Evolutionary conservation across 495 filamentous ascomycete species (phyloP), one percentile per base, ranked within the genome.

Genomic region (Aspergillus leporis): DNA sequence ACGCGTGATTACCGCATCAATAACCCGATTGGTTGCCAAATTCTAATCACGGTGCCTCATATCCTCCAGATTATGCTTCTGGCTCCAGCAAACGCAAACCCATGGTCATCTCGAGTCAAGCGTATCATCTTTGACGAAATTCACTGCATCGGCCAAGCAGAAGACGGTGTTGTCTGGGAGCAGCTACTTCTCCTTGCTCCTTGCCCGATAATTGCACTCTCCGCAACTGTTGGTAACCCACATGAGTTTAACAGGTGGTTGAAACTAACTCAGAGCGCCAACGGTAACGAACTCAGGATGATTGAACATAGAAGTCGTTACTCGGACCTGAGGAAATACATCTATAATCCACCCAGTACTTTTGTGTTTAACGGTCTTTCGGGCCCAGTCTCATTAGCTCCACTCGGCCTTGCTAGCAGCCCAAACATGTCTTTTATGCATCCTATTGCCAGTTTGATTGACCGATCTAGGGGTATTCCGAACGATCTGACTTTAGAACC

Each of bases 111-210:
- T 3, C 71, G 85, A 54, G 77, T 93, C 5, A 87, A 81, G 55
- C 77, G 87, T 14, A 91, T 93, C 63, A 92, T 92, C 36, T 92
- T 92, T 56, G 90, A 93, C 60, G 90, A 92, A 71, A 83, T 92
- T n/a, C 90, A 93, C 67, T 90, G 80, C 16, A 91, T 92, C 55
- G 88, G 89, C 0, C 85, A 91, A 68, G 81, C 85, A 2, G 85
- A 92, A 18, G 90, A 93, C 64, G 89, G 90, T 52, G 72, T 91
- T 12, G 78, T 93, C 1, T 93, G 89, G 90, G 90, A 93, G 61
- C 90, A 93, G 62, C 76, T 93, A 9, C 74, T 92, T 13, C 79
- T 92, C 0, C 73, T 90, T 28, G 79, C 89, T 0, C 87, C 89
- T 9, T 91, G 89, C 62, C 90, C 87, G 0, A 90, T 93, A 49